Conservation (phyloP, 2,329 filamentous ascomycete species). For the Leptographium galeiforme region DNA sequence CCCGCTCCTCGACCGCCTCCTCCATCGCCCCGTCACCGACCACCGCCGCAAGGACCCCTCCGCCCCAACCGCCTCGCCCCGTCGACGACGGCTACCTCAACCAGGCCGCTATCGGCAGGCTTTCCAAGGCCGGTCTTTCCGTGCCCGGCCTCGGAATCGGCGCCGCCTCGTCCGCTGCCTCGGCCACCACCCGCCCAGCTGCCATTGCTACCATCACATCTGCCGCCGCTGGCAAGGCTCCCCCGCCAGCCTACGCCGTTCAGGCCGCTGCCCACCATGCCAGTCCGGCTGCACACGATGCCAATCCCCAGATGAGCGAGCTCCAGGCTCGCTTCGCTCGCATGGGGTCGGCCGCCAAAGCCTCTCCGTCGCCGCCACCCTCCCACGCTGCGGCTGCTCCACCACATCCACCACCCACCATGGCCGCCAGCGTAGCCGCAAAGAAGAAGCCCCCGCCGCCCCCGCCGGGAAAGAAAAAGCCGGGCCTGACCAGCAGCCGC, state of each 20-base stretch:
- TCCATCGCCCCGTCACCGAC: neutral
- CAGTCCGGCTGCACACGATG: neutral
- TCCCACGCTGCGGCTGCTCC: neutral
- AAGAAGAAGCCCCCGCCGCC: slow-evolving; percentile 42
- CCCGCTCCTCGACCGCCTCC: slow-evolving; percentile 5
- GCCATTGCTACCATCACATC: slow-evolving; percentile 6
- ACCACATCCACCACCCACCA: neutral
- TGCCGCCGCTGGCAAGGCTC: neutral
- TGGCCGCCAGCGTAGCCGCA: slow-evolving; percentile 12
- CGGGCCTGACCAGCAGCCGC: slow-evolving; percentile 18
- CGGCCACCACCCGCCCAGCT: neutral
- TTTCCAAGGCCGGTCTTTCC: slow-evolving; percentile 62
- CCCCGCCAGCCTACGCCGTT: slow-evolving; percentile 2
- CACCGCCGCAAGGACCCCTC: neutral
- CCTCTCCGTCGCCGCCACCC: slow-evolving; percentile 45
- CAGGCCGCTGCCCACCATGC: neutral
- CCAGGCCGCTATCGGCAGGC: slow-evolving; percentile 46
- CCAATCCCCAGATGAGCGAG: slow-evolving; percentile 42
- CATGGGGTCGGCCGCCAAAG: slow-evolving; percentile 28
- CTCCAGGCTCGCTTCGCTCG: slow-evolving; percentile 55
- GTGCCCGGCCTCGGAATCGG: slow-evolving; percentile 70
- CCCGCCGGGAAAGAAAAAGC: slow-evolving; percentile 41
- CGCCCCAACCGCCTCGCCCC: slow-evolving; percentile 5
- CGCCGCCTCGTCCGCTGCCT: slow-evolving; percentile 11
- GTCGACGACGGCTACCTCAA: slow-evolving; percentile 24